These are phyloP conservation scores for Dinochytrium kinnereticum DNA, from an alignment of 371 early-diverging fungal species.

Conservation along the genomic window DNA sequence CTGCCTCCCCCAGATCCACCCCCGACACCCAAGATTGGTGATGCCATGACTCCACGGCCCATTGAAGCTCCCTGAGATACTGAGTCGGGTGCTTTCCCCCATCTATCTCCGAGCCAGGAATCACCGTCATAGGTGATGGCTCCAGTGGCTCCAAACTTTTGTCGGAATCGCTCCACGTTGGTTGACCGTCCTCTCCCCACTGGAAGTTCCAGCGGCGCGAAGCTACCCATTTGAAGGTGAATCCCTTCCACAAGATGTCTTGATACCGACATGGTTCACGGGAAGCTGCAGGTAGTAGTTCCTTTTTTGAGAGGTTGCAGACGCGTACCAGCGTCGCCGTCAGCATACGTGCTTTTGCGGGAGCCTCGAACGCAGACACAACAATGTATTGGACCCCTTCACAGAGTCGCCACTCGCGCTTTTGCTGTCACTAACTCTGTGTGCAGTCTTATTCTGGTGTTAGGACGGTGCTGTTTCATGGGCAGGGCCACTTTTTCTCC, in stretches of 20 bases:
- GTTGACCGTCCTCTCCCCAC: not conserved
- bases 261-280: conserved; percentile 16
- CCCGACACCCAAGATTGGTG: not conserved
- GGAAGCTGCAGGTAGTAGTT: too few relatives aligned
- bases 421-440: too few relatives aligned
- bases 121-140: not conserved
- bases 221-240: not conserved
- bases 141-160: not conserved
- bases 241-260: conserved; percentile 11
- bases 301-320: too few relatives aligned
- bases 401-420: too few relatives aligned
- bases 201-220: not conserved
- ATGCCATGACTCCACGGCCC: not conserved
- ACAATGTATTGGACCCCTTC: too few relatives aligned
- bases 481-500: too few relatives aligned
- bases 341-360: too few relatives aligned
- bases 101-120: not conserved
- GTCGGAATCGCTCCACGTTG: not conserved
- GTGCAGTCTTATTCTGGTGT: too few relatives aligned
- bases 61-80: too few relatives aligned
- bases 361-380: too few relatives aligned
- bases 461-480: too few relatives aligned
- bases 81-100: not conserved
- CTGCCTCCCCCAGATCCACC: not conserved
- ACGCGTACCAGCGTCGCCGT: too few relatives aligned